Evolutionary conservation across 306 rosid species (phyloP).

Genomic region (Lathyrus aphaca): DNA sequence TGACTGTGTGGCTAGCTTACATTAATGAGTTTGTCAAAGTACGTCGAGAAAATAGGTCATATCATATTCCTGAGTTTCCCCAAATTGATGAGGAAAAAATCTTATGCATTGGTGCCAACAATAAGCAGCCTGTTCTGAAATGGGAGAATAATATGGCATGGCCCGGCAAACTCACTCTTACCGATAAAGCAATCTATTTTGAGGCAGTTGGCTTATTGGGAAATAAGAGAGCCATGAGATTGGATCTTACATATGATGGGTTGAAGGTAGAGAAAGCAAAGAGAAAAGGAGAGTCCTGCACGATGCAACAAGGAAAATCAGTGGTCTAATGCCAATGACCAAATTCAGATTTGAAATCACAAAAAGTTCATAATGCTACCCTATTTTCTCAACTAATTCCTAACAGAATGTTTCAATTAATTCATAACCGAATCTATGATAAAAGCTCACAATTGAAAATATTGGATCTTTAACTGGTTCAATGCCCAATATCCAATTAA

Average conservation of each 20-base stretch:
- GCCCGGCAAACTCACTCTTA: conserved; percentile 93
- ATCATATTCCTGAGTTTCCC: conserved; percentile 66
- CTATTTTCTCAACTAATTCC: too few relatives aligned
- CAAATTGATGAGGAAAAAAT: conserved; percentile 68
- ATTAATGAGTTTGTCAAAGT: conserved; percentile 63
- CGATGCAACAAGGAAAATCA: too few relatives aligned
- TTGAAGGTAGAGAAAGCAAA: conserved; percentile 73
- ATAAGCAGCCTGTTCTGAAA: conserved; percentile 83
- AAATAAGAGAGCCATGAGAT: conserved; percentile 61
- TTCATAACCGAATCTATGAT: too few relatives aligned
- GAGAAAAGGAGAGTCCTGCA: too few relatives aligned
- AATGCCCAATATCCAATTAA: too few relatives aligned
- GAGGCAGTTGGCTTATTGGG: conserved; percentile 61
- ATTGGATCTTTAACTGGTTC: too few relatives aligned
- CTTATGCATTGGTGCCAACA: conserved; percentile 80
- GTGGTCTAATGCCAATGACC: too few relatives aligned
- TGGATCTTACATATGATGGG: conserved; percentile 76
- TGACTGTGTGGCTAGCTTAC: neutral
- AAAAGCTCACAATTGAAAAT: too few relatives aligned
- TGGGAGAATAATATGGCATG: conserved; percentile 96
- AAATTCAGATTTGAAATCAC: too few relatives aligned
- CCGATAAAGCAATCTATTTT: conserved; percentile 87
- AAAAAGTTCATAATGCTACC: too few relatives aligned
- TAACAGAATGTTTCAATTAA: too few relatives aligned
- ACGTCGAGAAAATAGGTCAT: conserved; percentile 56